Percentiles rank a stretch among this genome's conserved stretches.
Conservation (phyloP, 805 yeast genomes). For the Candida tallmaniae region DNA sequence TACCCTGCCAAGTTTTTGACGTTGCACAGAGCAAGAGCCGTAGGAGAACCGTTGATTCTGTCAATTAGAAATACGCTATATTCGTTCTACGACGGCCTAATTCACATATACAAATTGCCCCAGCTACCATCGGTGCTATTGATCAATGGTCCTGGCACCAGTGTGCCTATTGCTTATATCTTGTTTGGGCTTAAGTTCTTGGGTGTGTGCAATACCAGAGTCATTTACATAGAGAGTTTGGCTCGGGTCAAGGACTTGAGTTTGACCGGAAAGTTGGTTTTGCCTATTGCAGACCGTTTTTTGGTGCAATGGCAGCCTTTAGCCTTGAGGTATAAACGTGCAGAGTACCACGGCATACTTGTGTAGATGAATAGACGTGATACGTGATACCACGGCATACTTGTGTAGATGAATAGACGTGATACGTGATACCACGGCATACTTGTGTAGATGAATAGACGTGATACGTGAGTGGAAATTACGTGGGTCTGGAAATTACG, state of each 20-base stretch:
- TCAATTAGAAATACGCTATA: slow-evolving; percentile 43
- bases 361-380: slow-evolving; percentile 50
- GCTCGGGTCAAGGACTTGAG: slow-evolving; percentile 79
- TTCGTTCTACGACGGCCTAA: slow-evolving; percentile 29
- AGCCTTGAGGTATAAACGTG: slow-evolving; percentile 44
- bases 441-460: slow-evolving; percentile 51
- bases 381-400: slow-evolving; percentile 73
- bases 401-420: slow-evolving; percentile 54
- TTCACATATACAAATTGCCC: slow-evolving; percentile 22
- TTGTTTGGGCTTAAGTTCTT: slow-evolving; percentile 47
- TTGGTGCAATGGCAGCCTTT: slow-evolving; percentile 87
- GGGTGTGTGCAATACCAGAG: slow-evolving; percentile 46
- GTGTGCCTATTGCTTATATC: slow-evolving; percentile 62
- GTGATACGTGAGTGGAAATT: too few species aligned
- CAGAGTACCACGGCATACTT: slow-evolving; percentile 75
- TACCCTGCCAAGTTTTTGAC: slow-evolving; percentile 20
- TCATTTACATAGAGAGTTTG: slow-evolving; percentile 79
- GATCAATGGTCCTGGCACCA: slow-evolving; percentile 80
- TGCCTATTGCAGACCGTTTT: slow-evolving; percentile 71
- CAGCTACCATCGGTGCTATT: slow-evolving; percentile 42
- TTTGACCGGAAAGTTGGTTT: slow-evolving; percentile 65
- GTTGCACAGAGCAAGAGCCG: slow-evolving; percentile 55
- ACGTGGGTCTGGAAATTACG: too few species aligned
- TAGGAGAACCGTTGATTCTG: slow-evolving; percentile 49
- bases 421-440: slow-evolving; percentile 80